Base-by-base conservation (phyloP, 768 basidiomycete species). In the Termitomyces sp. region DNA sequence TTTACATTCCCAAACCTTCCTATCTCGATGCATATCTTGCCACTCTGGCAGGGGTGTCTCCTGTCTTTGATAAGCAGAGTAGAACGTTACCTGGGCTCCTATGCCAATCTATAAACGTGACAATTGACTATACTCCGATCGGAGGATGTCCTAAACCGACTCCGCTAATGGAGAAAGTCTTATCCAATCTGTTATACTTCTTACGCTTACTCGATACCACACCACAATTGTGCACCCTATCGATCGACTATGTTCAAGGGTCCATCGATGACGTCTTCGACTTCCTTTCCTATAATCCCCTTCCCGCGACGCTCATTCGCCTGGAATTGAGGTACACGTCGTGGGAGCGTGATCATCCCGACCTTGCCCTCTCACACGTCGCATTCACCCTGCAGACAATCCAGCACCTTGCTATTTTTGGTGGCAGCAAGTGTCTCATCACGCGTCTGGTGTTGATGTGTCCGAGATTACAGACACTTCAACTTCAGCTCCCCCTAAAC, bases 1-100 rank as follows among this genome's bases (percentile, higher is more conserved):
- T 65, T 21, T 56, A 58, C 37, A 60, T 67, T 32, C 58, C 61
- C 19, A 60, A 56, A 21, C 14, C 56, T 8, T 52, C 64, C 11
- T 67, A 59, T 23, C 55, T 44, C 37, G 61, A 64, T 39, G 27
- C 30, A 44, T 58, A 58, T 51, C 48, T 61, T 32, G 35, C 49
- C 12, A 55, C 40, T 14, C 48, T 61, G 25, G 32, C 43, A 25
- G 54, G 52, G 28, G 41, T 42, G 16, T 54, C 57, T 16, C 49
- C 49, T 35, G 28, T 45, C 39, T 37, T 52, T 35, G 25, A 52
- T 16, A 30, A 45, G 30, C 14, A 42, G 11, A 39, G 43, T n/a
- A 55, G 14, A 40, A 39, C 43, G 23, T 48, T 39, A 21, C 58
- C 54, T 5, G 43, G 37, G 32, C 49, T 51, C 37, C 44, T 59